These are phyloP conservation scores for Thermomucor indicae-seudaticae DNA, from an alignment of 371 early-diverging fungal genomes.

Conservation along the genomic window DNA sequence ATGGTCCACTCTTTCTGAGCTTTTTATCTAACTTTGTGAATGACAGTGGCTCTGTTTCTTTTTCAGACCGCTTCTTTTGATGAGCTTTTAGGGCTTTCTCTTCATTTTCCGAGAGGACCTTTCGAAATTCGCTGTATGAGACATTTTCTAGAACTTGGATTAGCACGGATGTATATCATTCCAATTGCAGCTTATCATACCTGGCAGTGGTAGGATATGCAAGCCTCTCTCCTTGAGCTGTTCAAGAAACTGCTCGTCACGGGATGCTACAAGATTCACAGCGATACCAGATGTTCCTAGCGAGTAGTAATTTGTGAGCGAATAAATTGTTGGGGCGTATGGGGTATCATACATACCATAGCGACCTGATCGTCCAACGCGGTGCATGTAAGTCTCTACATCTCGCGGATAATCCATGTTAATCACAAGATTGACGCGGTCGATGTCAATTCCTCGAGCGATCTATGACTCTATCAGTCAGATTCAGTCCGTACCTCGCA, in stretches of 20 bases:
- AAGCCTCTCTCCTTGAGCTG: conserved; percentile 14
- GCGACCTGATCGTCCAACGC: conserved; percentile 99
- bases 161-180: background rate
- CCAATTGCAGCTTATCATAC: conserved; percentile 11
- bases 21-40: conserved; percentile 8
- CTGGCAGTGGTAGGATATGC: conserved; percentile 25
- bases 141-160: conserved; percentile 18
- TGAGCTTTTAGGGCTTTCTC: conserved; percentile 15
- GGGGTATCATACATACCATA: conserved; percentile 63
- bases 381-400: conserved; percentile 95
- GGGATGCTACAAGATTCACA: conserved; percentile 29
- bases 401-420: conserved; percentile 95
- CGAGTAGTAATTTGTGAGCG: background rate
- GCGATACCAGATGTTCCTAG: conserved; percentile 48
- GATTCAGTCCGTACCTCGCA: background rate
- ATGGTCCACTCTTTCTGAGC: background rate
- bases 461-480: conserved; percentile 35
- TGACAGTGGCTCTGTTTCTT: conserved; percentile 1
- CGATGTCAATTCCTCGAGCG: conserved; percentile 98
- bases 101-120: conserved; percentile 28
- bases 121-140: conserved; percentile 23
- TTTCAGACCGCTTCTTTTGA: conserved; percentile 1
- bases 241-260: conserved; percentile 24
- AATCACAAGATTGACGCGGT: conserved; percentile 96
- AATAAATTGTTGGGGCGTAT: background rate